Evolutionary conservation across 2,329 filamentous ascomycete species (phyloP).

Genomic region (Phoma herbarum): DNA sequence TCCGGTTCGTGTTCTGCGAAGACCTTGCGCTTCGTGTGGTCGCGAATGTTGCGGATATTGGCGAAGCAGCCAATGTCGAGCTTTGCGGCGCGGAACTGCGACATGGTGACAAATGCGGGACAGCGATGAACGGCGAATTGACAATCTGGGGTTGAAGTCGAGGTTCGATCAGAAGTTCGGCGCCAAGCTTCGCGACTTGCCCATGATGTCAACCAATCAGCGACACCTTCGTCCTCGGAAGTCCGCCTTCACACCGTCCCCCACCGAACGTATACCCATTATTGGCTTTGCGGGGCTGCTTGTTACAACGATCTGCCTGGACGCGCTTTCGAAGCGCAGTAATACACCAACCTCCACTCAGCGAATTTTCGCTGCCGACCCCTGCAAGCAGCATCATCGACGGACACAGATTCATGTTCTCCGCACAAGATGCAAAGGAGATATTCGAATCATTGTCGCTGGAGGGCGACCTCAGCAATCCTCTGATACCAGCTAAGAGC

Average conservation of each 20-base stretch:
- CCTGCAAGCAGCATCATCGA: not conserved
- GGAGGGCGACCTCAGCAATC: slow-evolving; percentile 21
- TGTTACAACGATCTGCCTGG: not conserved
- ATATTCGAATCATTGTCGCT: slow-evolving; percentile 36
- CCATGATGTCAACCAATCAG: slow-evolving; percentile 22
- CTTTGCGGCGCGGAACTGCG: slow-evolving; percentile 88
- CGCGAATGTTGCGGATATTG: slow-evolving; percentile 87
- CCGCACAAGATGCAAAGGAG: slow-evolving; percentile 42
- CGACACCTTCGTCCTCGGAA: slow-evolving; percentile 8
- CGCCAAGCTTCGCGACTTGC: slow-evolving; percentile 25
- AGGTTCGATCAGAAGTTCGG: slow-evolving; percentile 19
- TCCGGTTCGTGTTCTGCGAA: slow-evolving; percentile 88
- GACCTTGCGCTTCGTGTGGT: slow-evolving; percentile 95
- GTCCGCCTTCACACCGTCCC: slow-evolving; percentile 1
- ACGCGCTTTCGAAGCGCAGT: not conserved
- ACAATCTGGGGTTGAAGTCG: slow-evolving; percentile 7
- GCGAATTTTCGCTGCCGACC: not conserved
- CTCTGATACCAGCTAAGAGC: slow-evolving; percentile 32
- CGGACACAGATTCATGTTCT: slow-evolving; percentile 40
- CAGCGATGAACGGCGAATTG: slow-evolving; percentile 21
- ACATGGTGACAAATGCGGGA: slow-evolving; percentile 44
- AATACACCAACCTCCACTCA: not conserved
- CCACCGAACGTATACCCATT: not conserved
- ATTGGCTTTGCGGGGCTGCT: not conserved
- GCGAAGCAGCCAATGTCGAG: slow-evolving; percentile 88